These are phyloP conservation scores for Ananas comosus DNA, from an alignment of 176 grass and related monocot genomes.

Conservation along the genomic window DNA sequence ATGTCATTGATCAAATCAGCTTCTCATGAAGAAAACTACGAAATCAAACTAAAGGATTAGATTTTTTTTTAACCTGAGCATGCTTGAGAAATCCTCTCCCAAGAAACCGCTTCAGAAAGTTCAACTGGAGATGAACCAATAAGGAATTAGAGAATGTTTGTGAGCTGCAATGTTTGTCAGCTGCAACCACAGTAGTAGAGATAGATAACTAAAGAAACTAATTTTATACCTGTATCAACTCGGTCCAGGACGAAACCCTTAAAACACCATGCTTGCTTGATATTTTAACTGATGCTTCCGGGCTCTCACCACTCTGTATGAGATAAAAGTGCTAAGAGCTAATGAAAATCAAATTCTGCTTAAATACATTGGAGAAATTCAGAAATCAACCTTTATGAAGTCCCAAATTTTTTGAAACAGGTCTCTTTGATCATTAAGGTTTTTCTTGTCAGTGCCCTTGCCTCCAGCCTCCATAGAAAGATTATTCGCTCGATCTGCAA, in stretches of 20 bases:
- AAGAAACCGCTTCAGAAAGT: conserved; percentile 75
- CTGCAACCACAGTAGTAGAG: background rate
- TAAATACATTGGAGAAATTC: background rate
- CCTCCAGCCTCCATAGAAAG: conserved; percentile 78
- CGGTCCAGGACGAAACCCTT: conserved; percentile 74
- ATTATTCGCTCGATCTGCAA: conserved; percentile 45
- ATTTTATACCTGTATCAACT: conserved; percentile 65
- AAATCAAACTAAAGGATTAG: background rate
- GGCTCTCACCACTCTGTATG: conserved; percentile 46
- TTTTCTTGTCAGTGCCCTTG: conserved; percentile 95
- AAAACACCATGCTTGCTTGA: conserved; percentile 60
- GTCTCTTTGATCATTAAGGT: conserved; percentile 82
- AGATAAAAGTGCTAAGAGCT: conserved; percentile 4
- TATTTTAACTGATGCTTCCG: conserved; percentile 68
- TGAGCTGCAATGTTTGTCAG: background rate
- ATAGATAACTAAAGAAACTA: background rate
- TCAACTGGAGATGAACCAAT: conserved; percentile 46
- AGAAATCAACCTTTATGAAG: conserved; percentile 60
- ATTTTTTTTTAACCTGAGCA: conserved; percentile 41
- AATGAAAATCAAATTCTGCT: background rate
- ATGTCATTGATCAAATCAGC: background rate
- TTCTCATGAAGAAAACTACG: conserved; percentile 1
- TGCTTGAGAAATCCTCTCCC: conserved; percentile 93
- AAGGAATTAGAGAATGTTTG: conserved; percentile 6
- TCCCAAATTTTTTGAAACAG: conserved; percentile 80